Base-by-base conservation (phyloP, 176 grass and related monocot genomes). In the Avena eriantha region DNA sequence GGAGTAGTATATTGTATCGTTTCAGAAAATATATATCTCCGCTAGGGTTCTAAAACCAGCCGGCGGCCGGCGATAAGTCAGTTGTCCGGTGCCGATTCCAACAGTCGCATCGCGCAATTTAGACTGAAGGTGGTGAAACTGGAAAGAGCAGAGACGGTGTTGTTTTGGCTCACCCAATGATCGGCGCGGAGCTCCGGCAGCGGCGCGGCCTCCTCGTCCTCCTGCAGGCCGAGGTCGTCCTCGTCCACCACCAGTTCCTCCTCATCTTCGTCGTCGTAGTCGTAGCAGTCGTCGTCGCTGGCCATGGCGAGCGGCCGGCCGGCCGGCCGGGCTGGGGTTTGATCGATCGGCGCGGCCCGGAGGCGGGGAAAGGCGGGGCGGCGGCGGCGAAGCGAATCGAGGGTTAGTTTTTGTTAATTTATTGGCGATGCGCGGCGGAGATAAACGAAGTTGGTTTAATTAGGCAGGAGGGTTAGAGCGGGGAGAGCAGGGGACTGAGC, bases 91-190 rank as follows among this genome's bases (percentile, higher is more conserved):
- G 19, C 70, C 21, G 70, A 26, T 73, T 49, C 8, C 43, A 8
- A 11, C 43, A 7, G 21, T 2, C 7, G 6, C 4, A 8, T 24
- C 69, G 1, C 21, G 13, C 2, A 10, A 15, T 4, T 17, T 0
- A 48, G 45, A 74, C 26, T 49, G 71, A 13, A 50, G 13, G 0
- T 48, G 0, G 69, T 8, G 17, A 53, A 1, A 8, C 17, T 21
- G 54, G 10, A 29, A 29, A 64, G 60, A 64, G 23, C 60, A 64
- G 60, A 64, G 60, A 26, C 9, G 8, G 9, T 47, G 8, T 47
- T 47, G 8, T 47, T 8, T 48, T 73, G 41, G 41, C 70, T 73
- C 45, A 73, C 70, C 70, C 70, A 73, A 22, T 73, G 70, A 12
- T 80, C 57, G 4, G 39, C 78, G 78, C 14, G 57, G 36, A 9